These are phyloP conservation scores for Starmerella floricola DNA, from an alignment of 805 yeast species.

Conservation along the genomic window DNA sequence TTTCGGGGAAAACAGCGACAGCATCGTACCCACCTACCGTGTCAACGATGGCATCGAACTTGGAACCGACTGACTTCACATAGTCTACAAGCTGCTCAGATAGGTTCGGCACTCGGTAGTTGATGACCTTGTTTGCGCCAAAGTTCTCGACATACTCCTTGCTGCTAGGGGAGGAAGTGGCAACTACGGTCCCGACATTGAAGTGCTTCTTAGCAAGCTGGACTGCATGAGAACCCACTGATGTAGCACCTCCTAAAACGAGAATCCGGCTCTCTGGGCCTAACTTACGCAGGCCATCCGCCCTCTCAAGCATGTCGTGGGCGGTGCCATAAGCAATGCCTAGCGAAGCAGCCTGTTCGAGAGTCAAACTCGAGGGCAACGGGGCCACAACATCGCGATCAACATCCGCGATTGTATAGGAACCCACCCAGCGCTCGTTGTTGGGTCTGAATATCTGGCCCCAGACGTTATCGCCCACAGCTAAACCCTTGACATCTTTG, in stretches of 20 bases:
- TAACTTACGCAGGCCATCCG: conserved; percentile 22
- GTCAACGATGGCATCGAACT: conserved; percentile 53
- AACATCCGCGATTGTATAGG: conserved; percentile 13
- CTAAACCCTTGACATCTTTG: conserved; percentile 30
- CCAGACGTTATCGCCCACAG: conserved; percentile 54
- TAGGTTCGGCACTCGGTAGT: conserved; percentile 20
- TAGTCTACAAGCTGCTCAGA: conserved; percentile 6
- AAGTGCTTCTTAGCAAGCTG: conserved; percentile 45
- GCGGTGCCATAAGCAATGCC: conserved; percentile 60
- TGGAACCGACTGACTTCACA: conserved; percentile 4
- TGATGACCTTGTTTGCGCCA: conserved; percentile 44
- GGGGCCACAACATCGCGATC: conserved; percentile 28
- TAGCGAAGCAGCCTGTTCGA: conserved; percentile 51
- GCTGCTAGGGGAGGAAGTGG: conserved; percentile 42
- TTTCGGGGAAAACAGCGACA: conserved; percentile 33
- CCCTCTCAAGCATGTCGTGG: conserved; percentile 30
- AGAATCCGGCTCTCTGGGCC: conserved; percentile 39
- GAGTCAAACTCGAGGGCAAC: conserved; percentile 37
- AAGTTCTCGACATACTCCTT: conserved; percentile 33
- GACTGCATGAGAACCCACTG: conserved; percentile 49
- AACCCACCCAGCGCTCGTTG: conserved; percentile 22
- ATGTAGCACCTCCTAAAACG: conserved; percentile 63
- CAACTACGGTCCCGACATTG: conserved; percentile 42
- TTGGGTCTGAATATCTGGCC: conserved; percentile 33
- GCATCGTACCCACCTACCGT: conserved; percentile 49